Percentiles rank a stretch among this genome's conserved stretches.
Evolutionary conservation across 2,329 filamentous ascomycete species (phyloP).

Genomic region (Claviceps pazoutovae): DNA sequence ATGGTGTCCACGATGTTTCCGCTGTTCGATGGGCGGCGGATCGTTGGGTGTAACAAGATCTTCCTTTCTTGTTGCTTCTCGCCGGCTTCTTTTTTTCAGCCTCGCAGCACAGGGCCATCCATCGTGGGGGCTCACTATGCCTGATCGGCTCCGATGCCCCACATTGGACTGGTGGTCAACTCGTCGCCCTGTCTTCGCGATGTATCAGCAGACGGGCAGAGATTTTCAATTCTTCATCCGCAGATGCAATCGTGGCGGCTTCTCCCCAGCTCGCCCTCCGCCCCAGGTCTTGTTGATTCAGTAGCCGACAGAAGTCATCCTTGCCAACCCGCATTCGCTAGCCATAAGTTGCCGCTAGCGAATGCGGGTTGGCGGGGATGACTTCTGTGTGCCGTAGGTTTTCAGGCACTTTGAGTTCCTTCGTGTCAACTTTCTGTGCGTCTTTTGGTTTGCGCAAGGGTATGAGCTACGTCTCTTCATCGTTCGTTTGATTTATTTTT

Average conservation of each 20-base stretch:
- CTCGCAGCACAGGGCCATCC: background rate
- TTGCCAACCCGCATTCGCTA: background rate
- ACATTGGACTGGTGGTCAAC: conserved; percentile 3
- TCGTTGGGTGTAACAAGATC: conserved; percentile 5
- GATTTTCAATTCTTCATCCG: conserved; percentile 6
- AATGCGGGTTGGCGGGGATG: too few relatives aligned
- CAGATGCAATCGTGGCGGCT: background rate
- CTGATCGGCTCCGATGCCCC: conserved; percentile 4
- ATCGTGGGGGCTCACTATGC: conserved; percentile 6
- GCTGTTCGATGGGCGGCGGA: conserved; percentile 14
- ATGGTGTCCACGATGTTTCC: conserved; percentile 5
- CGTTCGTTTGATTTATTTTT: too few relatives aligned
- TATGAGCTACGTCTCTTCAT: too few relatives aligned
- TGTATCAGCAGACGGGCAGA: conserved; percentile 11
- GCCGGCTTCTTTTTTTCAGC: conserved; percentile 4
- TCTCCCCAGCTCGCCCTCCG: background rate
- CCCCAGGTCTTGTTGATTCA: background rate
- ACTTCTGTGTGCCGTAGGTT: too few relatives aligned
- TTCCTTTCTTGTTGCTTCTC: conserved; percentile 12
- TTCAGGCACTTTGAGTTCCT: background rate
- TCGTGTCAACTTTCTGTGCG: background rate
- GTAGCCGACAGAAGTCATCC: background rate
- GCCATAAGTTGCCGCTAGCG: background rate
- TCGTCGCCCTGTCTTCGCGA: conserved; percentile 6
- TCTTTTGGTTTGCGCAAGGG: too few relatives aligned